Evolutionary conservation across 2,329 filamentous ascomycete genomes (phyloP).

Genomic region (Fusarium paranaense): DNA sequence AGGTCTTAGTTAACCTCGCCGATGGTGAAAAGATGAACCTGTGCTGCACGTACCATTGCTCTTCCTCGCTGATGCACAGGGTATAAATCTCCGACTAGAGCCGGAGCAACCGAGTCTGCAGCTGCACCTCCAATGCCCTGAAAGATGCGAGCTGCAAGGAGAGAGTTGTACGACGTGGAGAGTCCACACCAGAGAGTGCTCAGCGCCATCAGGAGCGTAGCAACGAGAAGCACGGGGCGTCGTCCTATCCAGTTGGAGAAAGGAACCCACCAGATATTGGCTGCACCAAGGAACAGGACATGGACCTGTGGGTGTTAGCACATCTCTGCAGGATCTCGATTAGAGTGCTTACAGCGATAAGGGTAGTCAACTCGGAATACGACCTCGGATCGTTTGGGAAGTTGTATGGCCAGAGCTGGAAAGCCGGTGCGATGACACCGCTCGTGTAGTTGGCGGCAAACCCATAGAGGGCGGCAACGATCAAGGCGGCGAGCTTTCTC

Average conservation of each 20-base stretch:
- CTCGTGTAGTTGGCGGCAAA: slow-evolving; percentile 50
- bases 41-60: slow-evolving; percentile 42
- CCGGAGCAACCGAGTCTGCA: slow-evolving; percentile 50
- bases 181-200: slow-evolving; percentile 46
- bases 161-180: slow-evolving; percentile 34
- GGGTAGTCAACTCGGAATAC: slow-evolving; percentile 42
- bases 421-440: slow-evolving; percentile 47
- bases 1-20: fast-evolving
- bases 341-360: slow-evolving; percentile 46
- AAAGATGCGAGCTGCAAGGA: slow-evolving; percentile 47
- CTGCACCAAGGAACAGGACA: slow-evolving; percentile 48
- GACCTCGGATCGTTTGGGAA: slow-evolving; percentile 44
- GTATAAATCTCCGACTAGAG: slow-evolving; percentile 51
- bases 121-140: slow-evolving; percentile 50
- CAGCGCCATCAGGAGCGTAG: slow-evolving; percentile 44
- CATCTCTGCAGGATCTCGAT: neutral
- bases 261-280: slow-evolving; percentile 53
- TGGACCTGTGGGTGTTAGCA: slow-evolving; percentile 42
- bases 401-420: slow-evolving; percentile 46
- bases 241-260: slow-evolving; percentile 51
- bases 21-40: neutral
- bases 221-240: slow-evolving; percentile 46
- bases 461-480: slow-evolving; percentile 46
- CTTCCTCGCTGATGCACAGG: slow-evolving; percentile 51
- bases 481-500: slow-evolving; percentile 47